These are phyloP conservation scores for Monilinia laxa DNA, from an alignment of 2,329 filamentous ascomycete species.

Conservation along the genomic window DNA sequence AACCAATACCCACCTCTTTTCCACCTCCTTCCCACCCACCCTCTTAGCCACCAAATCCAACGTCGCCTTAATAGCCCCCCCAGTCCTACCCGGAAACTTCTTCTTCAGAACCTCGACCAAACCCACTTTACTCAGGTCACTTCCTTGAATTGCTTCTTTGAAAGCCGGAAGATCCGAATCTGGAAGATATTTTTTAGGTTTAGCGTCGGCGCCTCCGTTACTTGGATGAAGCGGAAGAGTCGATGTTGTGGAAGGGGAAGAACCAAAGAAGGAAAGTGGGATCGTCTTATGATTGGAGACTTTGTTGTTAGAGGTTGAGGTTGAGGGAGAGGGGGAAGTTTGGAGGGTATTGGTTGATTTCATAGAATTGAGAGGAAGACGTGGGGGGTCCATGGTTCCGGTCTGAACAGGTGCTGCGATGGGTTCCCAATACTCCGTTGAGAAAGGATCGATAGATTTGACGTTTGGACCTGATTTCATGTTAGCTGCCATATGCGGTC, in stretches of 20 bases:
- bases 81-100: constrained; percentile 68
- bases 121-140: constrained; percentile 70
- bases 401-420: constrained; percentile 8
- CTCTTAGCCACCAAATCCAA: constrained; percentile 64
- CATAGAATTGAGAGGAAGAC: constrained; percentile 39
- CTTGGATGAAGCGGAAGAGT: constrained; percentile 1
- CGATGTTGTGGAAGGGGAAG: background rate
- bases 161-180: constrained; percentile 47
- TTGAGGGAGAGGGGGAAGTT: constrained; percentile 11
- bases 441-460: constrained; percentile 79
- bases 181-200: constrained; percentile 35
- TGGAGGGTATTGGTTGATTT: constrained; percentile 32
- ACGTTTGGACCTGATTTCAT: constrained; percentile 38
- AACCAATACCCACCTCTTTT: constrained; percentile 36
- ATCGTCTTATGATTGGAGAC: background rate
- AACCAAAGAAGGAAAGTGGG: background rate
- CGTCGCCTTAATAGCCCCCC: constrained; percentile 69
- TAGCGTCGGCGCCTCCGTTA: constrained; percentile 15
- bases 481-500: constrained; percentile 7
- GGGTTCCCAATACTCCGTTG: constrained; percentile 70
- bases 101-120: constrained; percentile 74
- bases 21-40: constrained; percentile 52
- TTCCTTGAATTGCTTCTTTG: constrained; percentile 67
- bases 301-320: constrained; percentile 7
- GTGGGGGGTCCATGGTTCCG: constrained; percentile 41